phyloP scores from a whole-genome alignment of 495 filamentous ascomycete genomes.

The Chaetomium fimeti region DNA sequence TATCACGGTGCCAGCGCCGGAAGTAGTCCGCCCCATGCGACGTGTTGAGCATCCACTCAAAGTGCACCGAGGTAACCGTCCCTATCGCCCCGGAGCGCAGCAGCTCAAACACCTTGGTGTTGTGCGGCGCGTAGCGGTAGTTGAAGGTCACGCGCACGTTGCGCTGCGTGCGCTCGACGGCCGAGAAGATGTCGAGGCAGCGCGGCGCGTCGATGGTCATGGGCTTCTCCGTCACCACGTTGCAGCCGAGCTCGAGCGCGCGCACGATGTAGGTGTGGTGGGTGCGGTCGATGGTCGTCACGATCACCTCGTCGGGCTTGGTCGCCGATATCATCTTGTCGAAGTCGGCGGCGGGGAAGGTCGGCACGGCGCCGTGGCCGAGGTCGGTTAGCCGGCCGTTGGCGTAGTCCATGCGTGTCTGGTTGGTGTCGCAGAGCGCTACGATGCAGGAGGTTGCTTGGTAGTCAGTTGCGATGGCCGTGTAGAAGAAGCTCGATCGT shows the following conservation, averaged over 20 bases:
- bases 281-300: constrained; percentile 59
- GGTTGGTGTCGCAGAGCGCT: constrained; percentile 52
- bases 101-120: constrained; percentile 51
- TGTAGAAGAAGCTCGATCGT: constrained; percentile 56
- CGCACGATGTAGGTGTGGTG: constrained; percentile 57
- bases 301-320: constrained; percentile 55
- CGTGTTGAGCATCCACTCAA: constrained; percentile 61
- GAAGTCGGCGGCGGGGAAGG: constrained; percentile 52
- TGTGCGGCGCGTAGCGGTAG: constrained; percentile 54
- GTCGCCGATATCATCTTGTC: constrained; percentile 55
- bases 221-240: constrained; percentile 59
- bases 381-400: constrained; percentile 38
- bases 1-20: constrained; percentile 61
- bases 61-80: constrained; percentile 54
- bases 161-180: constrained; percentile 40
- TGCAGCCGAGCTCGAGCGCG: constrained; percentile 55
- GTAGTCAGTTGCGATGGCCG: constrained; percentile 52
- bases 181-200: constrained; percentile 50
- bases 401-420: constrained; percentile 47
- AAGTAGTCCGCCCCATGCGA: constrained; percentile 61
- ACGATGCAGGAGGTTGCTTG: constrained; percentile 48
- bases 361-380: constrained; percentile 45
- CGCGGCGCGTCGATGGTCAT: constrained; percentile 57
- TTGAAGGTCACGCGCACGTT: constrained; percentile 51
- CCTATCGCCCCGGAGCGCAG: constrained; percentile 53